Evolutionary conservation across 192 early-diverging fungal genomes (phyloP).

Genomic region (Coemansia umbellata): DNA sequence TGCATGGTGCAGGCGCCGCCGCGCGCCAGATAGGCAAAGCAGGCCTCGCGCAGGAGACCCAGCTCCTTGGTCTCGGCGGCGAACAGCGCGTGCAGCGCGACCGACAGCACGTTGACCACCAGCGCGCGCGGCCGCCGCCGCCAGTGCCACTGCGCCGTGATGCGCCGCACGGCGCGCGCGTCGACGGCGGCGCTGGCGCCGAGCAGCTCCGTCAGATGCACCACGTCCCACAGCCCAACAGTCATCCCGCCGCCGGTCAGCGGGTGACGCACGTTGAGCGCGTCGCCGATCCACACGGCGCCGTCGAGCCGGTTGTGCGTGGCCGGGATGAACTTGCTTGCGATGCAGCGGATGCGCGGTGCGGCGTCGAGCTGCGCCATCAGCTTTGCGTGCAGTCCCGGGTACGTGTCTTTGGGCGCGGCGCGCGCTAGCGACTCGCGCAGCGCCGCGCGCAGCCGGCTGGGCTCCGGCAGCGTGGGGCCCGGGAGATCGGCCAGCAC

Average conservation of each 20-base stretch:
- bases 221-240: slow-evolving; percentile 88
- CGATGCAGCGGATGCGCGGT: slow-evolving; percentile 77
- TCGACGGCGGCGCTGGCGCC: slow-evolving; percentile 26
- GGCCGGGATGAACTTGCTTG: slow-evolving; percentile 86
- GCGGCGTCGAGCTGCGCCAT: slow-evolving; percentile 61
- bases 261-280: slow-evolving; percentile 94
- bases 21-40: slow-evolving; percentile 82
- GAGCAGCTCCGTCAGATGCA: slow-evolving; percentile 63
- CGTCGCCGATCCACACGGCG: slow-evolving; percentile 86
- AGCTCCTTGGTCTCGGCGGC: slow-evolving; percentile 69
- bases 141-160: slow-evolving; percentile 72
- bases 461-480: slow-evolving; percentile 64
- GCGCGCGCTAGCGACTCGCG: slow-evolving; percentile 58
- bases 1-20: slow-evolving; percentile 77
- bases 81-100: slow-evolving; percentile 89
- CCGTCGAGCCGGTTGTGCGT: slow-evolving; percentile 68
- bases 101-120: slow-evolving; percentile 86
- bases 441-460: slow-evolving; percentile 33
- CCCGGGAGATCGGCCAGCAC: slow-evolving; percentile 91
- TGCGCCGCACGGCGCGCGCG: slow-evolving; percentile 46
- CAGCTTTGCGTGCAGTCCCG: slow-evolving; percentile 57
- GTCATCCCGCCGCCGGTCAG: slow-evolving; percentile 98
- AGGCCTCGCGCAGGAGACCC: slow-evolving; percentile 72
- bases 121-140: slow-evolving; percentile 63
- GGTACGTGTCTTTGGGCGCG: slow-evolving; percentile 71